Evolutionary conservation across 495 filamentous ascomycete species (phyloP).

Genomic region (Tuber brumale): DNA sequence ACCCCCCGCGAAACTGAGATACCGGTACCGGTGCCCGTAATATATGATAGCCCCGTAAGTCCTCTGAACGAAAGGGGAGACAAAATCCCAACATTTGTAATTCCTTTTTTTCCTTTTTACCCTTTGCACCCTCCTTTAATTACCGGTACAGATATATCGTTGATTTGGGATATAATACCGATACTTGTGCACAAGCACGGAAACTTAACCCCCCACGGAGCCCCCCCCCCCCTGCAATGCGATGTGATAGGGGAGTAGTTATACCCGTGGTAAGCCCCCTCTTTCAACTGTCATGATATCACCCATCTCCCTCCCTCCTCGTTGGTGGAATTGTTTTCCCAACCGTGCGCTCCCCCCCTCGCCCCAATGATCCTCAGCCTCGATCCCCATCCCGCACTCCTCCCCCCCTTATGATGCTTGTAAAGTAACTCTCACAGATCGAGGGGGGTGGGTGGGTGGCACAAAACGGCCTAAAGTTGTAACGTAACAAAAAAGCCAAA

Average conservation of each 20-base stretch:
- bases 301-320: neutral
- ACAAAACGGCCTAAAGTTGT: neutral
- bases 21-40: neutral
- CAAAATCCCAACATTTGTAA: neutral
- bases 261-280: neutral
- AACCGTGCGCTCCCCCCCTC: neutral
- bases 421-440: neutral
- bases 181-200: neutral
- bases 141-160: neutral
- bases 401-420: neutral
- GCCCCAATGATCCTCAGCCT: neutral
- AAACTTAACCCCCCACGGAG: neutral
- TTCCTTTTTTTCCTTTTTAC: neutral
- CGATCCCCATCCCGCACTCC: neutral
- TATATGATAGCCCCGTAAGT: neutral
- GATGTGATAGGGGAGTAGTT: neutral
- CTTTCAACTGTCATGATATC: neutral
- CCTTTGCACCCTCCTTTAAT: neutral
- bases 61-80: neutral
- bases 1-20: neutral
- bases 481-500: neutral
- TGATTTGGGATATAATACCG: neutral
- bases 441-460: neutral
- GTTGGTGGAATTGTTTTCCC: neutral
- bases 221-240: neutral